phyloP scores from a whole-genome alignment of 2,329 filamentous ascomycete genomes.

The Xylariaceae sp. region DNA sequence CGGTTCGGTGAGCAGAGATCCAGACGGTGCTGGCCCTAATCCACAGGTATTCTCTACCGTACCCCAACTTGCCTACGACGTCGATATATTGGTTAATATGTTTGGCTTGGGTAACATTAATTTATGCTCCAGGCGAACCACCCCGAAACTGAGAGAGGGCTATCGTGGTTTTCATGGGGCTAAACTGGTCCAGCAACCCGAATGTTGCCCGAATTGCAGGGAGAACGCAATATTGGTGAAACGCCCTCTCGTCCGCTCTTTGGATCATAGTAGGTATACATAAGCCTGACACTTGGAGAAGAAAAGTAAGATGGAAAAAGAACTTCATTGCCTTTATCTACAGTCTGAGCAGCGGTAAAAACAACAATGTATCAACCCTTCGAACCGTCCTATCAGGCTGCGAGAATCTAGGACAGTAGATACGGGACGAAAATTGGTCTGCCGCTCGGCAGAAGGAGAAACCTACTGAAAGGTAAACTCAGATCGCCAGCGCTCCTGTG shows the following conservation, averaged over 20 bases:
- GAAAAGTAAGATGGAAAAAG: too few relatives aligned
- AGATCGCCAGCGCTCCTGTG: slow-evolving; percentile 34
- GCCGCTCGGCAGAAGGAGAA: slow-evolving; percentile 32
- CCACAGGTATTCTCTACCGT: too few relatives aligned
- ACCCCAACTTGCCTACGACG: not conserved
- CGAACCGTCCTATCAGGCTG: slow-evolving; percentile 75
- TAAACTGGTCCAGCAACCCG: not conserved
- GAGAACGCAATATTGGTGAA: not conserved
- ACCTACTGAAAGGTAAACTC: slow-evolving; percentile 34
- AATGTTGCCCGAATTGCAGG: not conserved
- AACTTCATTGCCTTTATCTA: too few relatives aligned
- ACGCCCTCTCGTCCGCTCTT: not conserved
- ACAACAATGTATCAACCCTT: slow-evolving; percentile 68
- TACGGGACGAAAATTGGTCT: slow-evolving; percentile 62
- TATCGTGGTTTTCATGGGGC: not conserved
- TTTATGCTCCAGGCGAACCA: not conserved
- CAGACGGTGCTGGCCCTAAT: too few relatives aligned
- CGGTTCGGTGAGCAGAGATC: too few relatives aligned
- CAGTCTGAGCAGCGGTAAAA: not conserved
- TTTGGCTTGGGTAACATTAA: not conserved
- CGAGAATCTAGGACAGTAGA: slow-evolving; percentile 78
- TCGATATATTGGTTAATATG: not conserved
- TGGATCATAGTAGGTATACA: too few relatives aligned
- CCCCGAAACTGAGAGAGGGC: not conserved
- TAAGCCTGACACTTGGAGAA: too few relatives aligned